phyloP scores from a whole-genome alignment of 1,139 yeast species.

The Pichia sp. region DNA sequence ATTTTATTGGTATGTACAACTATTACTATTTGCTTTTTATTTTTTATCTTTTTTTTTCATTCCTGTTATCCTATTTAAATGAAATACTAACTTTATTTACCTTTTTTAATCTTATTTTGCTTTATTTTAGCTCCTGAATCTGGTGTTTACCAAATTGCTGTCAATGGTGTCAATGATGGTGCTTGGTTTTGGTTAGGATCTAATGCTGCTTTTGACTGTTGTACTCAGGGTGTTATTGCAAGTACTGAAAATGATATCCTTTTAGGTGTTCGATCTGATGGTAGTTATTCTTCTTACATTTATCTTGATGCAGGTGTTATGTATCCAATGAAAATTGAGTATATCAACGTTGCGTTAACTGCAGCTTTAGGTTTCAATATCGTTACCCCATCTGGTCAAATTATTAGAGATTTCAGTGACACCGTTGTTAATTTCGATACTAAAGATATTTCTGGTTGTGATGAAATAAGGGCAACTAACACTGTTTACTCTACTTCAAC shows the following conservation, averaged over 20 bases:
- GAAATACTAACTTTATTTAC: conserved; percentile 6
- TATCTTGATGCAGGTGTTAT: conserved; percentile 21
- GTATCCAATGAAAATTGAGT: conserved; percentile 29
- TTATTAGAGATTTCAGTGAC: conserved; percentile 11
- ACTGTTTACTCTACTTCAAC: too few species aligned
- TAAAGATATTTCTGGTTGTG: too few species aligned
- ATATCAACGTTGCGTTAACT: conserved; percentile 9
- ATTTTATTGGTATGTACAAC: conserved; percentile 5
- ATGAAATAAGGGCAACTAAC: too few species aligned
- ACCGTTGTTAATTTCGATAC: conserved; percentile 27
- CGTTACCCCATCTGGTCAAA: too few species aligned
- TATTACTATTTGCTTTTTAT: neutral
- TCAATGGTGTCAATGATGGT: conserved; percentile 22
- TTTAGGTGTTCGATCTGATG: conserved; percentile 9
- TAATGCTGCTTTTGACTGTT: conserved; percentile 27
- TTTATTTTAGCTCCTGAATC: conserved; percentile 15
- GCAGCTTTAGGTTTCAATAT: too few species aligned
- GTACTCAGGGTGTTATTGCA: conserved; percentile 14
- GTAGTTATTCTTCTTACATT: conserved; percentile 13
- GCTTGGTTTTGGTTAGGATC: conserved; percentile 24
- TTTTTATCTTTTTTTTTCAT: neutral
- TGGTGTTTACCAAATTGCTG: conserved; percentile 23
- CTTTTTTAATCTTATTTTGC: neutral
- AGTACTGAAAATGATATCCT: conserved; percentile 9
- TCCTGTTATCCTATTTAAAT: too few species aligned